Evolutionary conservation across 148 eudicot species (phyloP), one percentile per base, ranked within the genome.

Genomic region (Persicaria maculosa): DNA sequence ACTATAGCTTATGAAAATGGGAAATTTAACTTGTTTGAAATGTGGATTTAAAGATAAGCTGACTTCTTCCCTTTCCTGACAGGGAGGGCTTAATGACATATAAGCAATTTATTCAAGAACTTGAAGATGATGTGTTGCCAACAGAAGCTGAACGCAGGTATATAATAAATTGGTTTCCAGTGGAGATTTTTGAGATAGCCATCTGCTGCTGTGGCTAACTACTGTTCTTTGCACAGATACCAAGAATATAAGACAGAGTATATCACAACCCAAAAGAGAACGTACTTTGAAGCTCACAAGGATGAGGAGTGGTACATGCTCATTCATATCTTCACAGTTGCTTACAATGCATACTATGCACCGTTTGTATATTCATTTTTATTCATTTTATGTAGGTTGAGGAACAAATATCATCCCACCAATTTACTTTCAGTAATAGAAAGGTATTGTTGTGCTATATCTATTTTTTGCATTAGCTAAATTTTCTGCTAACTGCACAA

Each of bases 81-180:
- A 96, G 99, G 76, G 99, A 90, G 82, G 99, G 99, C 15, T 81
- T 92, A 77, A 96, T 92, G 99, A 84, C 97, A 47, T 96, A 96
- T 82, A 96, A 96, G 88, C 99, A 92, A 83, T 96, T 96, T 73
- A 96, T 96, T 80, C 99, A 96, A 84, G 99, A 96, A 81, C 99
- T 96, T 82, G 99, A 96, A 85, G 99, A 96, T 82, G 99, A 96
- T 83, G 83, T 96, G 70, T 73, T 90, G 22, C 99, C 97, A 48
- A 71, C 93, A 78, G 99, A 96, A 88, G 99, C 99, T 31, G 99
- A 96, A 79, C 97, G 94, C 78, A 92, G 99, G 97, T 95, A 76
- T 50, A 68, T 14, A 71, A 8, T 45, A 44, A 9, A 6, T 19
- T 47, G 36, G 52, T 47, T 17, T 1, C 20, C 40, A 7, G 17